Base-by-base conservation (phyloP, 1,284 basidiomycete species). In the Erythrobasidium hasegawianum region DNA sequence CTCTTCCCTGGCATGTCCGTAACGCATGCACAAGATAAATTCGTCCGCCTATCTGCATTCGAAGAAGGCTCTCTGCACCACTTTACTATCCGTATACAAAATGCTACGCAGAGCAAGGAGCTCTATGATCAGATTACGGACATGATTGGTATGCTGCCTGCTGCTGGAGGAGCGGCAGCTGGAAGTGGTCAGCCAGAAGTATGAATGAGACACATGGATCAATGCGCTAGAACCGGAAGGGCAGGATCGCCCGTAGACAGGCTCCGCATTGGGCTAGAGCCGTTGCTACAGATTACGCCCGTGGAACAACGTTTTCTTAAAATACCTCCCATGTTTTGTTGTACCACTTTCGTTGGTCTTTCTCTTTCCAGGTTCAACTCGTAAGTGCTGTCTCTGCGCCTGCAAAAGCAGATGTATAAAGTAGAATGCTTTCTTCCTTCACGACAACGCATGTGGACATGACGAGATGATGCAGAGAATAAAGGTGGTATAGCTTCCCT, bases 21-120 rank as follows among this genome's bases (percentile, higher is more conserved):
- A 59, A 69, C 70, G 9, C 58, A 73, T 49, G 61, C 57, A 29
- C 69, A 71, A 52, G 71, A 73, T 38, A 74, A 74, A 43, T 74
- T 72, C 59, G 68, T 74, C 8, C 61, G 71, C n/a, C 73, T 74
- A 62, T 70, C 69, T 27, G 71, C 69, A 5, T 69, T 74, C 18
- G 68, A 71, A 24, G 70, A 64, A 8, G 43, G 52, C 26, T 67
- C 67, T 40, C 53, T 53, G 1, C 58, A 55, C 22, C 71, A 72
- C 33, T 67, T 67, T 38, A 71, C 62, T 13, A 38, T 58, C 1
- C 62, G 62, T 20, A 57, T 43, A 18, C 39, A 40, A 5, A 65
- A 65, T 29, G 33, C 54, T 9, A 52, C 38, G 13, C 41, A 57
- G 29, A 52, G 62, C 43, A 58, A 52, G n/a, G 62, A 65, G 38